Conservation (phyloP, 2,329 filamentous ascomycete genomes). For the Fusarium circinatum region DNA sequence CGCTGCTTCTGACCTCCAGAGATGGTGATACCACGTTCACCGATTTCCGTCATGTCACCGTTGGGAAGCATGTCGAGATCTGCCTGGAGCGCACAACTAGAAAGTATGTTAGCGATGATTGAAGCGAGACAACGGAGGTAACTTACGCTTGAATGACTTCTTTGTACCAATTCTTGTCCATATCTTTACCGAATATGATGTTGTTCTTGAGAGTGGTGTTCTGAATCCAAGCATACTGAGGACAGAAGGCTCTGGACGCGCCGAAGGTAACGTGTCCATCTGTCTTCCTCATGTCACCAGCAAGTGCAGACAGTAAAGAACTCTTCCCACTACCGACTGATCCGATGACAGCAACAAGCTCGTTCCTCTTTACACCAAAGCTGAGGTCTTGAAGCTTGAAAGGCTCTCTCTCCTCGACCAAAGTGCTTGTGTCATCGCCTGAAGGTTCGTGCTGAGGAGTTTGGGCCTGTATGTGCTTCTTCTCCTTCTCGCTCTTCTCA, state of each 20-base stretch:
- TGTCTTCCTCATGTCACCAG: conserved; percentile 92
- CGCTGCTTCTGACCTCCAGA: conserved; percentile 96
- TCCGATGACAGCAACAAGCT: conserved; percentile 86
- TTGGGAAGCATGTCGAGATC: conserved; percentile 95
- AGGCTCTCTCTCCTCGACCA: conserved; percentile 69
- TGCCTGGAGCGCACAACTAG: conserved; percentile 79
- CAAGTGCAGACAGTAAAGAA: conserved; percentile 86
- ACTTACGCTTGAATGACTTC: conserved; percentile 79
- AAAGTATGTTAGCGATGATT: background rate
- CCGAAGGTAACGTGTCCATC: conserved; percentile 78
- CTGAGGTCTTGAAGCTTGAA: conserved; percentile 78
- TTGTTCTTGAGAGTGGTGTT: conserved; percentile 89
- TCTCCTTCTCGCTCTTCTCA: conserved; percentile 57
- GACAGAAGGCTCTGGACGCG: conserved; percentile 87
- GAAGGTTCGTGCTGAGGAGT: conserved; percentile 49
- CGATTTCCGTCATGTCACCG: conserved; percentile 91
- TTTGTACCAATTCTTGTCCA: conserved; percentile 82
- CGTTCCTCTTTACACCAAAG: conserved; percentile 75
- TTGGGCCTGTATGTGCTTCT: conserved; percentile 48
- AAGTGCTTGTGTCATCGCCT: conserved; percentile 62
- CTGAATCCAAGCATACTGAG: conserved; percentile 98
- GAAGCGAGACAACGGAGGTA: too few species aligned
- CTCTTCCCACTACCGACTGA: conserved; percentile 91
- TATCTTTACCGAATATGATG: conserved; percentile 86
- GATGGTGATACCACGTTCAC: conserved; percentile 93